Evolutionary conservation across 1,284 basidiomycete species (phyloP).

Genomic region (Papiliotrema fonsecae): DNA sequence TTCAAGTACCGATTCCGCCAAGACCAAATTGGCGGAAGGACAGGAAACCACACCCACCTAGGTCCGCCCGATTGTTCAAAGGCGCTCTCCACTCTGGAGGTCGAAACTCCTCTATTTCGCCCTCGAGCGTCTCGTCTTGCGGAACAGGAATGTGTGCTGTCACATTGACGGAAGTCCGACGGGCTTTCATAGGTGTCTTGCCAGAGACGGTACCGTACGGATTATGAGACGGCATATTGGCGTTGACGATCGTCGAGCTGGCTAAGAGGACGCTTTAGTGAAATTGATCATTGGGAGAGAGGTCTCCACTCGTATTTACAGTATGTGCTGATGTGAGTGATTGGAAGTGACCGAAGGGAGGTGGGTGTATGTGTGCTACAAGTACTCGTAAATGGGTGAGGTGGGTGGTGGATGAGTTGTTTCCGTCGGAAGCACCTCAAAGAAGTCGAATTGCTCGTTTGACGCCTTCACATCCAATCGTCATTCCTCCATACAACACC

Average conservation of each 20-base stretch:
- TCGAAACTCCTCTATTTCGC: slow-evolving; percentile 40
- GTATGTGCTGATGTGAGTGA: too few species aligned
- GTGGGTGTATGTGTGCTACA: too few species aligned
- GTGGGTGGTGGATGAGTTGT: neutral
- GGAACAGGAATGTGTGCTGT: slow-evolving; percentile 11
- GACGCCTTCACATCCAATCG: too few species aligned
- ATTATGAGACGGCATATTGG: neutral
- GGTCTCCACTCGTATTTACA: too few species aligned
- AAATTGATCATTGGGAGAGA: too few species aligned
- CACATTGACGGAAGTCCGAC: neutral
- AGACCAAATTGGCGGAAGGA: too few species aligned
- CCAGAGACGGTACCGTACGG: neutral
- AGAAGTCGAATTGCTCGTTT: too few species aligned
- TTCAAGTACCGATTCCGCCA: too few species aligned
- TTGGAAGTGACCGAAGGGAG: too few species aligned
- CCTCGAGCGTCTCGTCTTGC: slow-evolving; percentile 3
- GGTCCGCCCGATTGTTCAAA: slow-evolving; percentile 39
- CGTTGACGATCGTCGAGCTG: neutral
- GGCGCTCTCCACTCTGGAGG: slow-evolving; percentile 45
- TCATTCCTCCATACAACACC: neutral
- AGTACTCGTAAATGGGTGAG: neutral
- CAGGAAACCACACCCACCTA: slow-evolving; percentile 39
- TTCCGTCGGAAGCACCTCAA: neutral
- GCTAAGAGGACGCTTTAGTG: too few species aligned
- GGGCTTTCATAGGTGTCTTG: slow-evolving; percentile 5